phyloP scores from a whole-genome alignment of 164 flowering plant genomes.

The Litsea cubeba region DNA sequence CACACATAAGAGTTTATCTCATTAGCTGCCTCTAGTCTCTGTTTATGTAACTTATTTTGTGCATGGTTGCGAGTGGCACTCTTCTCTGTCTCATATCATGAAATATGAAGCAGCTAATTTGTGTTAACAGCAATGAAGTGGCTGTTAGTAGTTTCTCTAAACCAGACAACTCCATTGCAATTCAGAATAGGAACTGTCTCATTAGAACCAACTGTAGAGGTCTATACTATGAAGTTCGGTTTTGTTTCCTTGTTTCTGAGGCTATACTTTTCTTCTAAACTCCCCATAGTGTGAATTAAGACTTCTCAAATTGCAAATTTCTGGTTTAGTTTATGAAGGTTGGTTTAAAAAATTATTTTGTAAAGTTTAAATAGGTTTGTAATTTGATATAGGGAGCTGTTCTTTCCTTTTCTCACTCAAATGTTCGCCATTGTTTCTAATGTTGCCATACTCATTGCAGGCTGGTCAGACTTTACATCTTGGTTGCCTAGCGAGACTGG shows the following conservation, averaged over 20 bases:
- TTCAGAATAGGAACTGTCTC: background rate
- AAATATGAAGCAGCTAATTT: too few species aligned
- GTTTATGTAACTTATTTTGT: too few species aligned
- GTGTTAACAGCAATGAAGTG: background rate
- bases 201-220: background rate
- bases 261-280: background rate
- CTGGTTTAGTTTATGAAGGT: background rate
- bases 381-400: background rate
- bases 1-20: too few species aligned
- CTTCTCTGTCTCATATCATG: too few species aligned
- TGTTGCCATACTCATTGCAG: slow-evolving; percentile 32
- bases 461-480: slow-evolving; percentile 81
- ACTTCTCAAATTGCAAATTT: background rate
- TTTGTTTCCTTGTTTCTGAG: background rate
- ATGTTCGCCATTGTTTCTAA: background rate
- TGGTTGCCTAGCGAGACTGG: slow-evolving; percentile 81
- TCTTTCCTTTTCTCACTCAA: background rate
- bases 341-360: background rate
- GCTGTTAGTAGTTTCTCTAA: background rate
- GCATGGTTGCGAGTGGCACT: too few species aligned
- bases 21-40: too few species aligned
- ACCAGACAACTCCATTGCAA: background rate
- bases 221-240: background rate
- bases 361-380: background rate
- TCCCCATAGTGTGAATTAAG: background rate